Evolutionary conservation across 371 early-diverging fungal species (phyloP), one percentile per base, ranked within the genome.

Genomic region (Funneliformis caledonium): DNA sequence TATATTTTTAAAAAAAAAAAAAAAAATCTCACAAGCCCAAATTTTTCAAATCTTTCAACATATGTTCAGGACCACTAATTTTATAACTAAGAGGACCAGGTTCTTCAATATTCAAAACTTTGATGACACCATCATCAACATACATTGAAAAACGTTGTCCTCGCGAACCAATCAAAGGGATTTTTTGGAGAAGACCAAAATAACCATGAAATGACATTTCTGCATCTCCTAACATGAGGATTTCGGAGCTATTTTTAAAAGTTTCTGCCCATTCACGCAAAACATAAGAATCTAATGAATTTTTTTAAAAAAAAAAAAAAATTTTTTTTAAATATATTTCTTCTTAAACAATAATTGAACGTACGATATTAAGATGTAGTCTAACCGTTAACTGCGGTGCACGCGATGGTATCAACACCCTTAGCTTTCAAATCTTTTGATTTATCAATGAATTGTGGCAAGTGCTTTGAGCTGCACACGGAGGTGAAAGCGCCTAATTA

Each of bases 381-480:
- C 65, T n/a, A 16, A 96, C 91, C 50, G 84, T 87, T 88, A 2
- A 85, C 83, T 3, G 92, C 88, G 69, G 89, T 80, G 82, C 92
- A 92, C 11, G 89, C 88, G 33, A 94, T 87, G 5, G 84, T 85
- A 76, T 91, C 92, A 59, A 92, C 88, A 67, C 93, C 93, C 85
- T 92, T 91, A 60, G 82, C 80, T 82, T 92, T 92, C 31, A 94
- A 82, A 12, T 88, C 88, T 59, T 83, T 86, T 48, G 84, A 85
- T 26, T 84, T 80, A 61, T 81, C 61, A 60, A 93, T 81, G 81
- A 87, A 92, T 80, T 88, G 92, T 8, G 96, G 96, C 65, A 94
- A 87, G 80, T 96, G 95, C 75, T 85, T 80, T 82, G 91, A 91
- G 33, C 92, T 91, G 86, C 96, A 95, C n/a, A 93, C 90, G 7